Conservation (phyloP, 306 rosid genomes). For the Gynostemma pentaphyllum region DNA sequence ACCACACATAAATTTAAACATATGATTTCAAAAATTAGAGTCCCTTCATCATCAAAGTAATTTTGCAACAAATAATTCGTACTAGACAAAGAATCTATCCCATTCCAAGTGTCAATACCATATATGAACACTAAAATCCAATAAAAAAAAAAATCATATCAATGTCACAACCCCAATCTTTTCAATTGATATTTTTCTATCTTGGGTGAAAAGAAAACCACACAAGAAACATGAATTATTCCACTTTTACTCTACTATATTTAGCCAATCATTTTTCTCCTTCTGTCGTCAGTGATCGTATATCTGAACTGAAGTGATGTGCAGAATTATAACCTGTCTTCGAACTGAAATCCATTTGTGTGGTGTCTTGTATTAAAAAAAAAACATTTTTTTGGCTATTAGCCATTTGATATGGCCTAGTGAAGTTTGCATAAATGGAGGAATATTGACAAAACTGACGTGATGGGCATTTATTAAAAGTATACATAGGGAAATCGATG, state of each 20-base stretch:
- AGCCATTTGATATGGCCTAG: no score
- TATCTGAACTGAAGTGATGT: not conserved
- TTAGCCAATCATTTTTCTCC: constrained; percentile 5
- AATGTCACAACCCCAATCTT: not conserved
- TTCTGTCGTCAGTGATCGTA: not conserved
- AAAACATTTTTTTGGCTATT: no score
- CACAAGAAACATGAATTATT: constrained; percentile 4
- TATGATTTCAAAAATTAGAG: no score
- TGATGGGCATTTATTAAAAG: not conserved
- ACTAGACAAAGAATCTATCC: constrained; percentile 11
- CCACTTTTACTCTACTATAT: not conserved
- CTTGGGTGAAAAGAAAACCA: constrained; percentile 3
- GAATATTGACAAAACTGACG: not conserved
- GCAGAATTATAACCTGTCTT: not conserved
- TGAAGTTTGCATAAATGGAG: not conserved
- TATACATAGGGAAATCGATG: not conserved
- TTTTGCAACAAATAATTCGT: constrained; percentile 3
- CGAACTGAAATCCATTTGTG: not conserved
- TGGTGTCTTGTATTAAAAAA: no score
- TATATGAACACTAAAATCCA: not conserved
- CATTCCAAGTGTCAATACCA: constrained; percentile 9
- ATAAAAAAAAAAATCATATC: not conserved
- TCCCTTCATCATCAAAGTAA: not conserved
- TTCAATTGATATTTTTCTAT: constrained; percentile 2
- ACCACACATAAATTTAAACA: no score